Conservation (phyloP, 352 stramenopile genomes). For the Peronospora destructor region DNA sequence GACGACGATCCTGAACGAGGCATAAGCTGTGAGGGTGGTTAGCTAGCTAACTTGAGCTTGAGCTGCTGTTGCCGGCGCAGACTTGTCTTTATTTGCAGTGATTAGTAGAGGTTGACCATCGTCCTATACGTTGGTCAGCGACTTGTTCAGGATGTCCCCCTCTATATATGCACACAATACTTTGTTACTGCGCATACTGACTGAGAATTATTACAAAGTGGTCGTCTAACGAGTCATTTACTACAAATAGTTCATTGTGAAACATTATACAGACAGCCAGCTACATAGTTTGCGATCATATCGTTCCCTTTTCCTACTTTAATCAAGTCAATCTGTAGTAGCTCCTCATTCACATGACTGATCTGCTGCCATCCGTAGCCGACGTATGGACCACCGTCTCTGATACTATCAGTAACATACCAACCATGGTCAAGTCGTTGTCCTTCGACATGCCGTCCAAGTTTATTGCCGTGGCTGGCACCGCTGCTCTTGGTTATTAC, state of each 20-base stretch:
- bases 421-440: slow-evolving; percentile 18
- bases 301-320: no score
- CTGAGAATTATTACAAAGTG: no score
- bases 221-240: no score
- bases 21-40: slow-evolving; percentile 22
- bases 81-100: not conserved
- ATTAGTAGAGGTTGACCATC: not conserved
- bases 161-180: not conserved
- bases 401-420: slow-evolving; percentile 4
- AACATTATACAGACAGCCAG: no score
- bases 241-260: no score
- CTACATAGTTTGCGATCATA: no score
- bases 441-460: slow-evolving; percentile 29
- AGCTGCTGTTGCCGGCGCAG: not conserved
- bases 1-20: slow-evolving; percentile 88
- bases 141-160: not conserved
- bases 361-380: slow-evolving; percentile 2
- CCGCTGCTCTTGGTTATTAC: slow-evolving; percentile 37
- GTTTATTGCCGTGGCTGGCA: slow-evolving; percentile 38
- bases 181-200: no score
- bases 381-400: slow-evolving; percentile 14
- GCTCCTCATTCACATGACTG: not conserved
- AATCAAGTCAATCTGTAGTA: not conserved
- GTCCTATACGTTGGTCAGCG: not conserved
- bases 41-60: not conserved